Base-by-base conservation (phyloP, 2,329 filamentous ascomycete genomes). In the Ophiostoma himal-ulmi region DNA sequence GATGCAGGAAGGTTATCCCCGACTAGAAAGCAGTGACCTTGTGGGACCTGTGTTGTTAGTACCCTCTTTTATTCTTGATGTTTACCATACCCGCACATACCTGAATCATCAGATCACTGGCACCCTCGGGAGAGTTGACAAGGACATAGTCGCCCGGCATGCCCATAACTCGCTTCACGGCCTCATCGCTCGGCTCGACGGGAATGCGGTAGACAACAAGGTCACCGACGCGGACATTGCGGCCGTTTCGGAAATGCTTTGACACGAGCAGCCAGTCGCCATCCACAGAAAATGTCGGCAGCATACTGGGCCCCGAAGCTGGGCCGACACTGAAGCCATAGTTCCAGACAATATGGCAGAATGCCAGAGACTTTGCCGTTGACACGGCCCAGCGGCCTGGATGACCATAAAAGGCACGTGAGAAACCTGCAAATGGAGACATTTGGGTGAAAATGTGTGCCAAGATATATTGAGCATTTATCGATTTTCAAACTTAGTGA, bases 1-100 rank as follows among this genome's bases (percentile, higher is more conserved):
- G 93, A 97, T 76, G 87, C 90, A 3, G 88, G 84, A 72, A 97
- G 77, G 79, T 98, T 98, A 79, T 99, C 95, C 2, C 95, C 95
- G 2, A 89, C 87, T 7, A 97, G 82, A 88, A 93, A 98, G 76
- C 93, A 96, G 82, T 99, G 95, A 1, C 95, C 95, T 77, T 91
- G 84, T 0, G 95, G 95, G 20, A 99, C 88, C 91, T 96, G 76
- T 30, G n/a, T n/a, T 36, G 60, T 64, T 36, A 64, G 60, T 36
- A 11, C 7, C 30, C 17, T 60, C 22, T 13, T 41, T 20, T 2
- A 20, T 36, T 44, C 14, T 13, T 22, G 14, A 30, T 41, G 5
- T 3, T 10, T n/a, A 20, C 30, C 8, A 65, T 14, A 44, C 41
- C 13, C 26, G 20, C 6, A 34, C 75, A 64, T 76, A 91, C 91